Conservation (phyloP, 1,284 basidiomycete genomes). For the Pascua sp. region DNA sequence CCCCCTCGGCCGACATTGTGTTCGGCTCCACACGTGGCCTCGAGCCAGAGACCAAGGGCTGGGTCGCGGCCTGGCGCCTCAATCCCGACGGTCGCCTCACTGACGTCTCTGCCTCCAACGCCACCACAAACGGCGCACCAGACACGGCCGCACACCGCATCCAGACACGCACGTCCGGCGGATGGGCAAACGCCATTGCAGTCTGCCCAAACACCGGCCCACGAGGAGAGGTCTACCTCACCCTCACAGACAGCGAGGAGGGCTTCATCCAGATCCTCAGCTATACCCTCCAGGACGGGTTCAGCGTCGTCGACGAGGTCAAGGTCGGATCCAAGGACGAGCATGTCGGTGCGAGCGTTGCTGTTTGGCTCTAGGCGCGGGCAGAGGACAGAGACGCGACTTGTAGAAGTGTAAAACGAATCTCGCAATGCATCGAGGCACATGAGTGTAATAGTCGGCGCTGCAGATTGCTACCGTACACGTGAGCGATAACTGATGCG, state of each 20-base stretch:
- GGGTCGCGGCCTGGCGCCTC: conserved; percentile 43
- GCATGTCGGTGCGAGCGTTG: conserved; percentile 3
- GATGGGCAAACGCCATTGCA: conserved; percentile 51
- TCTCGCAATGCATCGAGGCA: too few species aligned
- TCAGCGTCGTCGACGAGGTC: conserved; percentile 26
- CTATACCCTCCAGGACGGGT: conserved; percentile 23
- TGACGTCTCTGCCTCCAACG: background rate
- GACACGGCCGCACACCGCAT: conserved; percentile 19
- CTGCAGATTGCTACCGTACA: too few species aligned
- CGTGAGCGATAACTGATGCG: too few species aligned
- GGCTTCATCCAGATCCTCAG: conserved; percentile 42
- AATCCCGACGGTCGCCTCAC: conserved; percentile 21
- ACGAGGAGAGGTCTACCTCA: conserved; percentile 31
- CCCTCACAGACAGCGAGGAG: conserved; percentile 46
- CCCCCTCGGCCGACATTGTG: conserved; percentile 31
- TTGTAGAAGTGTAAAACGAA: too few species aligned
- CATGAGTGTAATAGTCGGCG: too few species aligned
- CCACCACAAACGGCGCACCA: background rate
- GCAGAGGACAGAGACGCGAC: too few species aligned
- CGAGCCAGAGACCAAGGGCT: conserved; percentile 37
- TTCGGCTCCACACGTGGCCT: conserved; percentile 49
- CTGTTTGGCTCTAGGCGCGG: conserved; percentile 14
- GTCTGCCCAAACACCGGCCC: conserved; percentile 32
- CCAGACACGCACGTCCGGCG: conserved; percentile 48
- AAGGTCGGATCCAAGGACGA: conserved; percentile 1